A percentile compares a stretch with the other conserved stretches of the same genome.
phyloP scores from a whole-genome alignment of 73 alveolate species.

The Tetrahymena elliotti region DNA sequence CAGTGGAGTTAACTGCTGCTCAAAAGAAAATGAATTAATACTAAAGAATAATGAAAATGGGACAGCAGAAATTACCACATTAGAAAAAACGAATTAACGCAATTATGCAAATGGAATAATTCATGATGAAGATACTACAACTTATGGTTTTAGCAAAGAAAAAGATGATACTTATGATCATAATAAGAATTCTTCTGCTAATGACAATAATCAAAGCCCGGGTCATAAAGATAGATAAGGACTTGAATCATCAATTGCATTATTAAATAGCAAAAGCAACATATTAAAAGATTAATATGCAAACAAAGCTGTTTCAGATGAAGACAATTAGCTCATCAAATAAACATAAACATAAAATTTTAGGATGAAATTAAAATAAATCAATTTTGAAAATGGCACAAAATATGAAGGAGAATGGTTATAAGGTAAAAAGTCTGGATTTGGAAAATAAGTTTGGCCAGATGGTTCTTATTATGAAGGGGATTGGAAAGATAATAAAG shows the following conservation, averaged over 20 bases:
- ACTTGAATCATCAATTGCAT: background rate
- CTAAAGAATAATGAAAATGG: background rate
- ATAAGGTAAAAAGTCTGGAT: background rate
- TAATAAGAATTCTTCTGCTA: background rate
- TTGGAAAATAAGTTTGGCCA: background rate
- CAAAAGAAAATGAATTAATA: background rate
- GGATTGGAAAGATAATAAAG: background rate
- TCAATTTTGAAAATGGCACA: background rate
- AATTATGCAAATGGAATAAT: background rate
- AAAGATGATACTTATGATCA: background rate
- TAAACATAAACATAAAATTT: background rate
- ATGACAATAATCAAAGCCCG: background rate
- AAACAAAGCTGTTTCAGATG: background rate
- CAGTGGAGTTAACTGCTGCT: conserved; percentile 4
- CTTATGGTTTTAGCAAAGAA: background rate
- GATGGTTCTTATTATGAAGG: background rate
- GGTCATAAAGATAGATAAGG: background rate
- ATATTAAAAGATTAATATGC: background rate
- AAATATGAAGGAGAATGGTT: background rate
- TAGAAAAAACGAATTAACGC: background rate
- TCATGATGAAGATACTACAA: background rate
- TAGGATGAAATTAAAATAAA: background rate
- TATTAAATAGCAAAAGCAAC: background rate
- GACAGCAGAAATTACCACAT: background rate
- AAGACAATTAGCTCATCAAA: background rate